Evolutionary conservation across 208 protist species (phyloP), one percentile per base, ranked within the genome.

Genomic region (Trypanosoma conorhini): DNA sequence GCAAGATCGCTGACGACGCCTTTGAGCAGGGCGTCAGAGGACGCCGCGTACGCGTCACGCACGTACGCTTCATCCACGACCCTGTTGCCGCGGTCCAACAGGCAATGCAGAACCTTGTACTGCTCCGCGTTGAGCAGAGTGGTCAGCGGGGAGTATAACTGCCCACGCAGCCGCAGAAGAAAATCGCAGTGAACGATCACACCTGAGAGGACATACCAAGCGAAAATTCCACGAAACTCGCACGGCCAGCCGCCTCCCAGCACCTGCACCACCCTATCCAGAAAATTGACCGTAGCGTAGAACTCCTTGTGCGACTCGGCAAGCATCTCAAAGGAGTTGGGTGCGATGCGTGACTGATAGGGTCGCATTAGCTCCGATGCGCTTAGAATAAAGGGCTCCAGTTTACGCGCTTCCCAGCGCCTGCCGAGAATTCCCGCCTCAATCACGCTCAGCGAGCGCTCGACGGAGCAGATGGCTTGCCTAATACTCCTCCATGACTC

Each of bases 241-340:
- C 38, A 59, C 10, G 91, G 88, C 91, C 91, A 96, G 28, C 91
- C 88, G 57, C 77, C 84, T 17, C 67, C 63, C 5, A 90, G 78
- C 22, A 78, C 52, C 62, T 90, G 76, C 31, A 92, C 59, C 9
- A 87, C 81, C 19, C 68, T 67, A 57, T 93, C 86, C 26, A 88
- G 26, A 67, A 80, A 89, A 62, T 91, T 87, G 57, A 81, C 70
- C 24, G 84, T 30, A 10, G 81, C 85, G 70, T 90, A 94, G 68
- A 89, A 94, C 58, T 81, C 79, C 65, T 87, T 88, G 46, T 88
- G 80, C n/a, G 59, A 40, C 9, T 63, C 50, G n/a, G 84, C 10
- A 24, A 94, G 71, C 57, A 84, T 82, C n/a, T 77, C 72, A 65
- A 92, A 91, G 17, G 68, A 67, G 57, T 87, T 83, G 4, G 91